Evolutionary conservation across 371 early-diverging fungal genomes (phyloP).

Genomic region (Apophysomyces elegans): DNA sequence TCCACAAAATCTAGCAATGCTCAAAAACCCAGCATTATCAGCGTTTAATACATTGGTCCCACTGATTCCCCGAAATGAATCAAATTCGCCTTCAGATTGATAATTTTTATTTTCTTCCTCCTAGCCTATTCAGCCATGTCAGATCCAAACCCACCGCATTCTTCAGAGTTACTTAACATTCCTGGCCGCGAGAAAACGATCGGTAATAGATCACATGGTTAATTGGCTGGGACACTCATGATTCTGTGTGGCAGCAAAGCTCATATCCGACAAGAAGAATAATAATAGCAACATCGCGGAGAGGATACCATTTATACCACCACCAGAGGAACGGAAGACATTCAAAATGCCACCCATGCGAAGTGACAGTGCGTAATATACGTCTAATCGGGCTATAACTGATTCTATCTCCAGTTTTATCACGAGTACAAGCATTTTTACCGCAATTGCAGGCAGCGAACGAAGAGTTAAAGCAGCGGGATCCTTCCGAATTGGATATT

Average conservation of each 20-base stretch:
- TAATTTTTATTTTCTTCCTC: too few relatives aligned
- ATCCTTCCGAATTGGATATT: constrained; percentile 54
- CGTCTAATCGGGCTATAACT: neutral
- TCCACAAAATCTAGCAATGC: too few relatives aligned
- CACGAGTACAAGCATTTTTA: constrained; percentile 60
- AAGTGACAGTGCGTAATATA: constrained; percentile 37
- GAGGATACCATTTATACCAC: constrained; percentile 17
- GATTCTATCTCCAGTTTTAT: constrained; percentile 34
- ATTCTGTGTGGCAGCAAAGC: constrained; percentile 10
- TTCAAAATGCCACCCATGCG: constrained; percentile 23
- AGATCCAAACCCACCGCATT: constrained; percentile 13
- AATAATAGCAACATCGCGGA: neutral
- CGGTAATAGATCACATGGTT: constrained; percentile 16
- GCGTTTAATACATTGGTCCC: too few relatives aligned
- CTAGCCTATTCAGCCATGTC: constrained; percentile 9
- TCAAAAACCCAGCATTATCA: too few relatives aligned
- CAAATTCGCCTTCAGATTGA: too few relatives aligned
- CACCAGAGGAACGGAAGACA: constrained; percentile 27
- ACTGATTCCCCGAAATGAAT: too few relatives aligned
- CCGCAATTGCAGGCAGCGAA: constrained; percentile 65
- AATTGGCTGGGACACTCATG: neutral
- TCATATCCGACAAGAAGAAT: constrained; percentile 6
- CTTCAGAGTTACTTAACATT: constrained; percentile 34
- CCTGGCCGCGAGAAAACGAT: constrained; percentile 28
- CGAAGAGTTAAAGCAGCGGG: constrained; percentile 39